Conservation (phyloP, 2,329 filamentous ascomycete genomes). For the Botrytis sinoallii region DNA sequence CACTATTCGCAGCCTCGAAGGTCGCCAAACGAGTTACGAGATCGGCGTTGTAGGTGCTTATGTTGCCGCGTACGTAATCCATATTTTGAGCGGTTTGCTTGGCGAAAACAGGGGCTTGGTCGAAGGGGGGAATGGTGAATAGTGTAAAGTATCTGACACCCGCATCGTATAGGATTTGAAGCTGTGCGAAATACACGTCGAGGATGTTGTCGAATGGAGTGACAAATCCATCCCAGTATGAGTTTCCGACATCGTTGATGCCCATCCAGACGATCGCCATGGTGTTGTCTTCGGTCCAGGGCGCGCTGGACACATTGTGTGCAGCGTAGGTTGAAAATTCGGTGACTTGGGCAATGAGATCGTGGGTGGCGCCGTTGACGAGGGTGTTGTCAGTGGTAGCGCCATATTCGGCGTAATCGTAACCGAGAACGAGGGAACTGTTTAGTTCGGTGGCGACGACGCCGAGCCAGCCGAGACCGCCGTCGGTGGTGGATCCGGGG, state of each 20-base stretch:
- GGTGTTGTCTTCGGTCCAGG: slow-evolving; percentile 8
- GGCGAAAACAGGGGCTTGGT: slow-evolving; percentile 5
- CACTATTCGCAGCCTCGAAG: slow-evolving; percentile 2
- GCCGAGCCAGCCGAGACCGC: slow-evolving; percentile 8
- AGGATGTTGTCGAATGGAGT: neutral
- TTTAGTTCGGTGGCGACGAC: slow-evolving; percentile 6
- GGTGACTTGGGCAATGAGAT: slow-evolving; percentile 6
- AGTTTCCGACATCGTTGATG: slow-evolving; percentile 15
- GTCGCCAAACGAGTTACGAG: neutral
- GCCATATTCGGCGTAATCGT: slow-evolving; percentile 13
- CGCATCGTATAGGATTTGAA: slow-evolving; percentile 1
- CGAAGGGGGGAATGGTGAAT: slow-evolving; percentile 9
- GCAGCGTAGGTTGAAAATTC: slow-evolving; percentile 8
- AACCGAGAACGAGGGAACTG: slow-evolving; percentile 8
- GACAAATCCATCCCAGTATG: slow-evolving; percentile 7
- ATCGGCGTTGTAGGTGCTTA: slow-evolving; percentile 1
- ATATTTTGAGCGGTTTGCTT: neutral
- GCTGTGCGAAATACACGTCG: neutral
- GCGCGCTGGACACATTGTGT: neutral
- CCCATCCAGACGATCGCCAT: slow-evolving; percentile 10
- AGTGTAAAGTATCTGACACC: slow-evolving; percentile 5
- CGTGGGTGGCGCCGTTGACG: neutral
- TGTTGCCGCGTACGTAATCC: slow-evolving; percentile 1
- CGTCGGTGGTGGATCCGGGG: slow-evolving; percentile 9
- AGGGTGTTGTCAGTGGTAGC: slow-evolving; percentile 7